phyloP scores from a whole-genome alignment of 106 monocot genomes.

The Allium fistulosum region DNA sequence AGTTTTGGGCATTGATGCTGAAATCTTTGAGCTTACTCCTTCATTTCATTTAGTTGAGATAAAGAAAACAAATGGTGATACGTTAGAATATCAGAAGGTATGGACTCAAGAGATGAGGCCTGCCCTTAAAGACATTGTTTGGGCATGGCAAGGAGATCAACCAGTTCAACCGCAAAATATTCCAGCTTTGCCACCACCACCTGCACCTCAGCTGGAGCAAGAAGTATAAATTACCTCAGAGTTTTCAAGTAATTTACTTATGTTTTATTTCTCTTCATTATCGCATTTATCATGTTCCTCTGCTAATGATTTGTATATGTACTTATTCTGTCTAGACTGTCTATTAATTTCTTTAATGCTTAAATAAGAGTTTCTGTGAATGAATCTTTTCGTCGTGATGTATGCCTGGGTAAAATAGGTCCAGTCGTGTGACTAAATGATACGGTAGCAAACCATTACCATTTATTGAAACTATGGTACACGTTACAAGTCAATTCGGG shows the following conservation, averaged over 20 bases:
- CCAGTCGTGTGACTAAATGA: no score
- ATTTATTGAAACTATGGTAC: no score
- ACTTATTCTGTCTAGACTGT: no score
- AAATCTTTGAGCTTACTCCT: constrained; percentile 30
- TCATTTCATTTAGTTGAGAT: constrained; percentile 27
- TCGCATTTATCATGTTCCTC: not conserved
- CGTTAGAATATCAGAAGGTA: constrained; percentile 29
- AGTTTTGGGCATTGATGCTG: constrained; percentile 15
- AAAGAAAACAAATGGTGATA: constrained; percentile 20
- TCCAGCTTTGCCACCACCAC: not conserved
- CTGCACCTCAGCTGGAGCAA: not conserved
- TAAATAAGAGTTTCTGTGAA: no score
- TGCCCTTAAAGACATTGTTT: constrained; percentile 9
- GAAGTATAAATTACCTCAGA: not conserved
- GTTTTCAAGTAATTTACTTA: constrained; percentile 2
- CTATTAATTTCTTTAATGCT: no score
- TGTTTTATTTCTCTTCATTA: not conserved
- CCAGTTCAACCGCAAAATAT: constrained; percentile 7
- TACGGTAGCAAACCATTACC: no score
- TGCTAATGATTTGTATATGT: no score
- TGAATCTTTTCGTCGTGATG: no score
- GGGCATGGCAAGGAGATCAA: constrained; percentile 11
- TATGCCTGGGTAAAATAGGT: no score
- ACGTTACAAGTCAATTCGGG: no score
- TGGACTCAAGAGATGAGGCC: constrained; percentile 19